A percentile compares a stretch with the other conserved stretches of the same genome.
Conservation (phyloP, 208 protist genomes). For the Acanthamoeba polyphaga region DNA sequence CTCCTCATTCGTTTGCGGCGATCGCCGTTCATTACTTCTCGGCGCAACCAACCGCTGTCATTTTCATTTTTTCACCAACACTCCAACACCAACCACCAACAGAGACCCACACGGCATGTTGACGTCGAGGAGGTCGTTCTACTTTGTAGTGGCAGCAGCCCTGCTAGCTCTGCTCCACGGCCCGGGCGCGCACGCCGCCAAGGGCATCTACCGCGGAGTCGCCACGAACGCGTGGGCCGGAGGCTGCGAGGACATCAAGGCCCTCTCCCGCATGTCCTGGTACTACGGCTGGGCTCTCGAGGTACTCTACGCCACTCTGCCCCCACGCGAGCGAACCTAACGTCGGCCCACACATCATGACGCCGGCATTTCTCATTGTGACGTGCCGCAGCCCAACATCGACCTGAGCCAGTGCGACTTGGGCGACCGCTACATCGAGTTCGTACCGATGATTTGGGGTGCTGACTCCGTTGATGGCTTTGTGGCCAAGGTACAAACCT, state of each 20-base stretch:
- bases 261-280: conserved; percentile 41
- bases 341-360: background rate
- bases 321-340: no score
- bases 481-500: background rate
- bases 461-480: background rate
- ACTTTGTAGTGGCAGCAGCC: background rate
- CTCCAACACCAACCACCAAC: background rate
- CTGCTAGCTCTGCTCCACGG: background rate
- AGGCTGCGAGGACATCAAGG: conserved; percentile 8
- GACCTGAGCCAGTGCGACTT: background rate
- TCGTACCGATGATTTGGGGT: conserved; percentile 8
- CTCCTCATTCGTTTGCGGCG: no score
- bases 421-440: conserved; percentile 7
- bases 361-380: no score
- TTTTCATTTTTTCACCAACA: background rate
- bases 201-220: background rate
- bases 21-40: no score
- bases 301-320: background rate
- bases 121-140: background rate
- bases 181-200: background rate
- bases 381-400: background rate
- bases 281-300: background rate
- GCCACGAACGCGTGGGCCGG: background rate
- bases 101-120: background rate
- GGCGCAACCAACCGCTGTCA: no score